Evolutionary conservation across 306 rosid species (phyloP), one percentile per base, ranked within the genome.

Genomic region (Rosa chinensis): DNA sequence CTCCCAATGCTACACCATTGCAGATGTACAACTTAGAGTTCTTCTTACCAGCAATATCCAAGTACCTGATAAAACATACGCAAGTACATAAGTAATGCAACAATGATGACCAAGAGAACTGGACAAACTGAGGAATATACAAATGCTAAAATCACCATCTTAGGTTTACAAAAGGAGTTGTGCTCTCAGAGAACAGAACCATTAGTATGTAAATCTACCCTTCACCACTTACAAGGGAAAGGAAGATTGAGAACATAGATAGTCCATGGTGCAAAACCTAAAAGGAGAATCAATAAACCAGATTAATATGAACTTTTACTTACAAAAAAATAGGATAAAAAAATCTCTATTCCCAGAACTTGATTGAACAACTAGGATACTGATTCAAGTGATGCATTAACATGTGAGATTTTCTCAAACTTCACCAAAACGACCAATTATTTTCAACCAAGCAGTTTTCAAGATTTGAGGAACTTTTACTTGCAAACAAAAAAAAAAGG

Each of bases 181-280:
- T 94, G 84, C 82, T 84, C 87, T 94, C 98, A 0, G 97, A 59
- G 86, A 94, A 94, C 64, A 94, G 97, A 85, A 90, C 93, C 97
- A 92, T 87, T 37, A 94, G 88, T 79, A 94, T 92, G 87, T 94
- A 94, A 79, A 92, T 75, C 85, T 86, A 97, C 44, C 61, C 97
- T 85, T 92, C 92, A 82, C 98, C 93, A 68, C 97, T 89, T 73
- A 82, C 61, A 79, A 94, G 91, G 71, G 97, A 64, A 56, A 84
- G 94, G 83, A 92, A 58, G 56, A 94, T 89, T 70, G 98, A 88
- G 75, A 85, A 84, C 89, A 94, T 80, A 58, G 98, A 94, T 49
- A 94, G 76, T 40, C 84, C 93, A 79, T 92, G 98, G 89, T 94
- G 98, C 55, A 94, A 77, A 83, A 92, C 90, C 98, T 94, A 72